Base-by-base conservation (phyloP, 1,284 basidiomycete genomes). In the Phaffia rhodozyma region DNA sequence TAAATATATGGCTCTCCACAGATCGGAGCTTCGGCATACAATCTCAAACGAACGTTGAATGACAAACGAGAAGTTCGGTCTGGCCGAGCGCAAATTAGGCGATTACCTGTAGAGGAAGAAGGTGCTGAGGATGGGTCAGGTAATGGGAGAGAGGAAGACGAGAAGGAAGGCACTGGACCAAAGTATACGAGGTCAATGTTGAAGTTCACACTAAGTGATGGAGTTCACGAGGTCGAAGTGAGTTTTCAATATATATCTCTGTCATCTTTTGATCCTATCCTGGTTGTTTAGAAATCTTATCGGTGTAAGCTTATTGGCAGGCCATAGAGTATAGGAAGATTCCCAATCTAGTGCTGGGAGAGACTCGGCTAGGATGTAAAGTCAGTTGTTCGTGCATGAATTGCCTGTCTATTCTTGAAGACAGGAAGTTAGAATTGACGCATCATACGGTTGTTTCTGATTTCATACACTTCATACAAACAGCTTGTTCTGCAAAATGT, bases 141-240 rank as follows among this genome's bases (percentile, higher is more conserved):
- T 34, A 34, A 34, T 34, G 32, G 32, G 9, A 34, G 68, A 43
- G 69, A 67, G 49, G 69, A 69, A 29, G 67, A 60, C 20, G 65
- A 61, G 27, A 61, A 68, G 30, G 62, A 67, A 55, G 53, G 67
- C 50, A 51, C 66, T 58, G 47, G 67, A 55, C 55, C 65, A 5
- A 58, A 58, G 57, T 63, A 47, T 32, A 29, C 57, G 20, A 50
- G 62, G 23, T 57, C 57, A 29, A 63, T 60, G 62, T 53, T 63
- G 27, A 72, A 71, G 67, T 63, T 69, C 23, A 71, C 69, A 67
- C 66, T 71, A 30, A 68, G 69, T 62, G 48, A 68, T 61, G 62
- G 62, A 5, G 34, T 50, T 5, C 27, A 25, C 20, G 53, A 52
- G 1, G 49, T 48, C 25, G 60, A 50, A 43, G 62, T 63, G 25